Evolutionary conservation across 1,139 yeast species (phyloP), one percentile per base, ranked within the genome.

Genomic region (Candida glucosophila): DNA sequence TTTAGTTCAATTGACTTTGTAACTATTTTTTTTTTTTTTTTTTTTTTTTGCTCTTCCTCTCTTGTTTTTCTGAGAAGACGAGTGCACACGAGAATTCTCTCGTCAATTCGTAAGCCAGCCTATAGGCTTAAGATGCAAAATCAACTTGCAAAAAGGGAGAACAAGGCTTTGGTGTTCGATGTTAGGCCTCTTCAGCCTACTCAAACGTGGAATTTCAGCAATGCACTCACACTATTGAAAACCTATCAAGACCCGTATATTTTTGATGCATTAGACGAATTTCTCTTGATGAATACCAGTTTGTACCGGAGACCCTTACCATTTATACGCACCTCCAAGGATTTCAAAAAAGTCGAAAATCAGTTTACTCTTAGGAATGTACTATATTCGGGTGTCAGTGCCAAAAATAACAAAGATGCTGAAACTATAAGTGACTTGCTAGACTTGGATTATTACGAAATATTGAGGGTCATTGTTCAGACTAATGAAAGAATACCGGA

Each of bases 391-490:
- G 52, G 49, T 13, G 45, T 64, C 18, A 49, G 61, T 5, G 31
- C 49, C 1, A 42, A 35, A 12, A 52, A 56, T 30, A 40, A 52
- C 13, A 39, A 47, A 8, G 62, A 55, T 49, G 72, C 77, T 36
- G 47, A 41, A 28, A 58, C 44, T 31, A 49, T 67, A 33, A 56
- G 64, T 8, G 34, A 47, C 2, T 13, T 51, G 2, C 46, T 71
- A 24, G 35, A 44, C 1, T 27, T 68, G 8, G 67, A 63, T 32
- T 40, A 43, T 10, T 36, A 42, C 12, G 78, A 75, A 34, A 54
- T 62, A 2, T 45, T 69, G 12, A 50, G 79, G 36, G 51, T 72
- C 7, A 54, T 73, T 5, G 33, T 47, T 14, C 73, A 67, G 35
- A 49, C 62, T 0, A 46, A 53, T 18, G 45, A 47, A 19, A 52